A percentile compares a stretch with the other conserved stretches of the same genome.
Conservation (phyloP, 108 stramenopile species). For the Cyclotella cryptica region DNA sequence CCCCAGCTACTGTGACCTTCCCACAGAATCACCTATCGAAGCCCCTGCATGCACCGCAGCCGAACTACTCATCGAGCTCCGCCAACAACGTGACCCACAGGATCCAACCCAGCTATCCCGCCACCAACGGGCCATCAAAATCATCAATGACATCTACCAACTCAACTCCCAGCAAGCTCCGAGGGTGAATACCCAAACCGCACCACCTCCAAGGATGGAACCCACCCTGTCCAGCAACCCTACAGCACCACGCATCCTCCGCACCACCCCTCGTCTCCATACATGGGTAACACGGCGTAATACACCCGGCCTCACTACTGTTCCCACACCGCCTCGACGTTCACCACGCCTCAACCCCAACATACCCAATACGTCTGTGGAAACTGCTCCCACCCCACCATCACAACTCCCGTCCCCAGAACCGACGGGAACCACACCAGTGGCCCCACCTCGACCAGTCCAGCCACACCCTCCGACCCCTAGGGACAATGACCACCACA, state of each 20-base stretch:
- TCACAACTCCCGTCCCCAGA: neutral
- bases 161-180: neutral
- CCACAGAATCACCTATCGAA: conserved; percentile 8
- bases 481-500: too few species aligned
- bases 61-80: neutral
- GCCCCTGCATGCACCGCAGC: neutral
- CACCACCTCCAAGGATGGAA: neutral
- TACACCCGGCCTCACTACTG: neutral
- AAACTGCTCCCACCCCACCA: neutral
- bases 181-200: neutral
- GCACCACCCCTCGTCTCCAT: neutral
- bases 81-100: neutral
- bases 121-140: neutral
- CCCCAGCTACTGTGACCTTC: conserved; percentile 7
- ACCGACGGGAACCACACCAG: too few species aligned
- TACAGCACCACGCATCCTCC: neutral
- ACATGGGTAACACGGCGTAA: neutral
- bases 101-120: neutral
- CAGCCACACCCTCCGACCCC: too few species aligned
- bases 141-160: neutral
- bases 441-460: neutral
- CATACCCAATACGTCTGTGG: neutral
- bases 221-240: neutral
- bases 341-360: conserved; percentile 4
- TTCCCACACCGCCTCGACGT: neutral